Conservation (phyloP, 1,284 basidiomycete species). For the Fomitiporia mediterranea region DNA sequence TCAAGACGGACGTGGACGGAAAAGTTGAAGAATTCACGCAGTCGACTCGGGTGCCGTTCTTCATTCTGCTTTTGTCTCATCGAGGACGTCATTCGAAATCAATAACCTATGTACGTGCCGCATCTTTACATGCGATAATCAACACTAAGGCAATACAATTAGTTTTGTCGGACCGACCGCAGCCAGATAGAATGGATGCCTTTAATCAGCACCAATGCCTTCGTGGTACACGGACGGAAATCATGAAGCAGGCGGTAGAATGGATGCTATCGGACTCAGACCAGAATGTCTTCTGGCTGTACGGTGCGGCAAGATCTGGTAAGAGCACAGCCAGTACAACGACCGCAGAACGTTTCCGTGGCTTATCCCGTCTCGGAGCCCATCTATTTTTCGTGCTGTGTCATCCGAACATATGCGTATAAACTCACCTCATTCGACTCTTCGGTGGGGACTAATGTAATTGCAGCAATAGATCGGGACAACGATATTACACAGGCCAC, state of each 20-base stretch:
- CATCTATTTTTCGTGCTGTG: conserved; percentile 21
- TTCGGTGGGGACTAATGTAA: background rate
- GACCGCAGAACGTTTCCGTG: background rate
- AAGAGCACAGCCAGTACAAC: conserved; percentile 25
- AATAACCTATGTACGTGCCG: background rate
- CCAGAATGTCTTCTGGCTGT: too few relatives aligned
- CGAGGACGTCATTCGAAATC: background rate
- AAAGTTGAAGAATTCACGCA: background rate
- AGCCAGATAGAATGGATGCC: background rate
- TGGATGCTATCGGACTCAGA: background rate
- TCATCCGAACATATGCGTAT: conserved; percentile 12
- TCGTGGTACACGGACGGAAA: too few relatives aligned
- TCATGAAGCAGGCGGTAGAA: too few relatives aligned
- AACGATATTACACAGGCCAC: conserved; percentile 11
- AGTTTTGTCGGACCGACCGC: background rate
- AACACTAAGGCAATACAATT: background rate
- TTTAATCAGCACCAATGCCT: background rate
- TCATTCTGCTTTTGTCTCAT: background rate
- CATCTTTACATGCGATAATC: too few relatives aligned
- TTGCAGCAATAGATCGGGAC: background rate
- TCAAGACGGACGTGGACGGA: too few relatives aligned
- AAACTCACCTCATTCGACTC: background rate
- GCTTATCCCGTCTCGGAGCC: too few relatives aligned
- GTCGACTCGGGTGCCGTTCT: background rate
- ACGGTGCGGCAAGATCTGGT: too few relatives aligned